Conservation (phyloP, 75 land plant species). For the Pinus tabuliformis region DNA sequence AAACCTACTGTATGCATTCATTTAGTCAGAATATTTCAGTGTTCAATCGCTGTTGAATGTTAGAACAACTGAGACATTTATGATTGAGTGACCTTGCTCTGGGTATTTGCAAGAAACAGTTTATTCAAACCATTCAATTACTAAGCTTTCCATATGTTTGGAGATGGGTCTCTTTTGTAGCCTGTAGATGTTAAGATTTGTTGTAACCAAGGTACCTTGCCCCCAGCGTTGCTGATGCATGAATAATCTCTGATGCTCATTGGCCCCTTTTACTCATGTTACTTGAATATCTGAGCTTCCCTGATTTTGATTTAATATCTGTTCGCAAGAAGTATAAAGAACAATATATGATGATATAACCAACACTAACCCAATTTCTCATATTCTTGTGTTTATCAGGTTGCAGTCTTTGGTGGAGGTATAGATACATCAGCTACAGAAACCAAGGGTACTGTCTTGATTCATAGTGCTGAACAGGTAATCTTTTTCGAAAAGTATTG, state of each 20-base stretch:
- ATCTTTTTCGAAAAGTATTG: background rate
- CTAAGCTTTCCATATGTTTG: too few relatives aligned
- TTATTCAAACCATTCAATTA: background rate
- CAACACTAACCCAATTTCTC: background rate
- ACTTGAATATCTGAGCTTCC: background rate
- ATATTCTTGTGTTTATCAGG: slow-evolving; percentile 31
- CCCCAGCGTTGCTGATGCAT: background rate
- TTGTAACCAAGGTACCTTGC: background rate
- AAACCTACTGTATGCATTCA: background rate
- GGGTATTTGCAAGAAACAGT: background rate
- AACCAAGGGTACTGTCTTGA: slow-evolving; percentile 97
- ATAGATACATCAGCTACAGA: slow-evolving; percentile 99
- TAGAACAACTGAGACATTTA: too few relatives aligned
- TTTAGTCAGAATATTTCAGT: too few relatives aligned
- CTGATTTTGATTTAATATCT: background rate
- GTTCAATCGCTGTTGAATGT: too few relatives aligned
- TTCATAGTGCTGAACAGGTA: slow-evolving; percentile 90
- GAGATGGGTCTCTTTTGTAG: background rate
- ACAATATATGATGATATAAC: background rate
- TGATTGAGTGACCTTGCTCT: background rate
- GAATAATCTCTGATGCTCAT: background rate
- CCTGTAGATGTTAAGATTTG: background rate
- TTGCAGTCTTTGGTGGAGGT: slow-evolving; percentile 95
- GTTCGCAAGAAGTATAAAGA: background rate
- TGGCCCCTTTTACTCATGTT: background rate